These are phyloP conservation scores for Ogataea hybrid DNA, from an alignment of 1,139 yeast species.

Conservation along the genomic window DNA sequence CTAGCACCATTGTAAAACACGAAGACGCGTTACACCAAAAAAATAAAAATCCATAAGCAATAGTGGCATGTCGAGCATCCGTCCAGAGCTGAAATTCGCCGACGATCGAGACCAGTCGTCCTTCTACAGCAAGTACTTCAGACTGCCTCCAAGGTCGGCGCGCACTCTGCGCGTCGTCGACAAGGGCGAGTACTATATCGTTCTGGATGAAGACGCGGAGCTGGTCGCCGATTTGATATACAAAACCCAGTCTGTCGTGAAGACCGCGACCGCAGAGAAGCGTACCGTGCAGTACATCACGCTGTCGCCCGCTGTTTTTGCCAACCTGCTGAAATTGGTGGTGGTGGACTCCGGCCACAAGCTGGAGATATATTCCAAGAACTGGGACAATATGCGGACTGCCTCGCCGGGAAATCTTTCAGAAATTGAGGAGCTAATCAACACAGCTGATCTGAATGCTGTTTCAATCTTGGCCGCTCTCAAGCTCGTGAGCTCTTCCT, in stretches of 20 bases:
- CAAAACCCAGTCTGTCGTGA: slow-evolving; percentile 77
- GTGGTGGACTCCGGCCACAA: slow-evolving; percentile 71
- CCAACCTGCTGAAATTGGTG: slow-evolving; percentile 62
- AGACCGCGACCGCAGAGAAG: slow-evolving; percentile 42
- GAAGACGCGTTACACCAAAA: slow-evolving; percentile 8
- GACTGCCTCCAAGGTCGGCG: slow-evolving; percentile 47
- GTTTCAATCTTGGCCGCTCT: slow-evolving; percentile 76
- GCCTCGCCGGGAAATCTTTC: slow-evolving; percentile 94
- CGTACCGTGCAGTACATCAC: slow-evolving; percentile 60
- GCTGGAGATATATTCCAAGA: slow-evolving; percentile 68
- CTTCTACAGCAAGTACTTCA: slow-evolving; percentile 58
- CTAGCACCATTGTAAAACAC: slow-evolving; percentile 2
- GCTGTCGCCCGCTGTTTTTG: slow-evolving; percentile 70
- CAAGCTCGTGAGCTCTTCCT: slow-evolving; percentile 45
- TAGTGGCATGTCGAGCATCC: slow-evolving; percentile 27
- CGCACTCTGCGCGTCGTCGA: slow-evolving; percentile 68
- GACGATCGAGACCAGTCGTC: slow-evolving; percentile 64
- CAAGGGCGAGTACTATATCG: slow-evolving; percentile 74
- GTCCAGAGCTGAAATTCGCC: slow-evolving; percentile 72
- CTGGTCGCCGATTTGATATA: slow-evolving; percentile 81
- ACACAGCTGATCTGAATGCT: slow-evolving; percentile 45
- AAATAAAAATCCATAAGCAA: not conserved
- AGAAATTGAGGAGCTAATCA: slow-evolving; percentile 71
- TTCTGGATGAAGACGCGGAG: slow-evolving; percentile 70
- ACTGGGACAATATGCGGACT: slow-evolving; percentile 55